A percentile compares a stretch with the other conserved stretches of the same genome.
These are phyloP conservation scores for Collariella sp. DNA, from an alignment of 495 filamentous ascomycete species.

Conservation along the genomic window DNA sequence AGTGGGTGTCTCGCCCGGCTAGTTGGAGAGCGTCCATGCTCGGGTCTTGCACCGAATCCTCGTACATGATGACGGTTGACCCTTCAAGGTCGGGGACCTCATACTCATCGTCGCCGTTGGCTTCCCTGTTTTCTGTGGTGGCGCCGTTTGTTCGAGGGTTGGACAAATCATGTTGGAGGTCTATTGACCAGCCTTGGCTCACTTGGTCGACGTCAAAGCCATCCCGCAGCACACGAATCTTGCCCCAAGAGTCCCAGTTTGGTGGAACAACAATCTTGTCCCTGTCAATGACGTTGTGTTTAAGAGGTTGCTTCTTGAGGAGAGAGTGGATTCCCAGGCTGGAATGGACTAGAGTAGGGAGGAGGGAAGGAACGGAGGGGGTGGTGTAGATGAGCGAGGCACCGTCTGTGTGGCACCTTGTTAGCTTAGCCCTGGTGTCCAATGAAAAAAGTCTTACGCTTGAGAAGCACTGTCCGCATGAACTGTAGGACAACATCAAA, in stretches of 20 bases:
- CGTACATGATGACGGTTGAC: slow-evolving; percentile 63
- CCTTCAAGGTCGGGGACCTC: slow-evolving; percentile 32
- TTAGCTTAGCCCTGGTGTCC: slow-evolving; percentile 10
- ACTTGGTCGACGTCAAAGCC: slow-evolving; percentile 86
- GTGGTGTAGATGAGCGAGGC: slow-evolving; percentile 87
- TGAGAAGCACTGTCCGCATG: slow-evolving; percentile 73
- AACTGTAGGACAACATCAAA: slow-evolving; percentile 90
- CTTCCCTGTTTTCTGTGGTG: slow-evolving; percentile 7
- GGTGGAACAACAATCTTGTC: slow-evolving; percentile 91
- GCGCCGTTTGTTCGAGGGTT: slow-evolving; percentile 7
- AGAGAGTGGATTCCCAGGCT: slow-evolving; percentile 85
- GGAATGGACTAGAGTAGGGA: slow-evolving; percentile 79
- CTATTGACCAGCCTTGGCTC: slow-evolving; percentile 74
- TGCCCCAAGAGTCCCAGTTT: slow-evolving; percentile 98
- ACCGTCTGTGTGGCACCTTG: slow-evolving; percentile 52
- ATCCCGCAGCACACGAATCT: slow-evolving; percentile 89
- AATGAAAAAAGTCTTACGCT: slow-evolving; percentile 49
- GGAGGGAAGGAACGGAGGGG: slow-evolving; percentile 64
- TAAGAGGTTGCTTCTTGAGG: slow-evolving; percentile 70
- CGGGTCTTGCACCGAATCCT: slow-evolving; percentile 68
- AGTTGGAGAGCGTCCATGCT: slow-evolving; percentile 51
- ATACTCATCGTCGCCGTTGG: slow-evolving; percentile 20
- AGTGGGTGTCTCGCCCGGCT: slow-evolving; percentile 41
- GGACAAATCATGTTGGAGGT: slow-evolving; percentile 54
- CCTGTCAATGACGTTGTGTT: slow-evolving; percentile 91